Evolutionary conservation across 805 yeast species (phyloP), one percentile per base, ranked within the genome.

Genomic region (Wickerhamomyces hampshirensis): DNA sequence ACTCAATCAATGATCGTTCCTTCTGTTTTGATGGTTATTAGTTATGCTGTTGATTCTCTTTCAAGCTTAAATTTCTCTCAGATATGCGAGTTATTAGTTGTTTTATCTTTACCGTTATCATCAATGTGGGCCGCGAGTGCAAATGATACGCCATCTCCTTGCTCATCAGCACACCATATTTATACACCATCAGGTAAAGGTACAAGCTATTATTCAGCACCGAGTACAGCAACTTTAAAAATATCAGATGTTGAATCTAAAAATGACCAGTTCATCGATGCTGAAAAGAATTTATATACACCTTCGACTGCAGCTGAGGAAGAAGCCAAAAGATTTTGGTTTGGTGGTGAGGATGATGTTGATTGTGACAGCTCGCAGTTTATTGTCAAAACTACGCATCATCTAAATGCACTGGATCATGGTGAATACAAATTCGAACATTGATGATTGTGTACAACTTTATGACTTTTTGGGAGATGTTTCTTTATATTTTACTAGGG

Each of bases 111-210:
- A 36, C 96, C 96, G 1, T 59, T 89, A 33, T 77, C 95, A 0
- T 76, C 95, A 0, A 72, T 88, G 73, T 88, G 97, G 97, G 95
- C 96, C 0, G 65, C 80, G 4, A 66, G 87, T 3, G 68, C 81
- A 2, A 78, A 80, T 48, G 74, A 73, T 38, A 52, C 68, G 2
- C 38, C 69, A 4, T 47, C 47, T 7, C 70, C 79, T 16, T 60
- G 63, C 3, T 66, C 77, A 1, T 29, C 58, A 3, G 50, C 53
- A 5, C 34, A 29, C 10, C 28, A 35, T 30, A 15, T 31, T 0
- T 43, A 31, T 28, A 18, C 41, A 3, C 42, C 47, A 16, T 37
- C 42, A n/a, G 48, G 45, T 2, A 37, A 35, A 24, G 50, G 44
- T 0, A 31, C 53, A 5, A 39, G 45, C 10, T 47, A 24, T 28